Evolutionary conservation across 2,329 filamentous ascomycete species (phyloP), one percentile per base, ranked within the genome.

Genomic region (Fusarium liriodendri): DNA sequence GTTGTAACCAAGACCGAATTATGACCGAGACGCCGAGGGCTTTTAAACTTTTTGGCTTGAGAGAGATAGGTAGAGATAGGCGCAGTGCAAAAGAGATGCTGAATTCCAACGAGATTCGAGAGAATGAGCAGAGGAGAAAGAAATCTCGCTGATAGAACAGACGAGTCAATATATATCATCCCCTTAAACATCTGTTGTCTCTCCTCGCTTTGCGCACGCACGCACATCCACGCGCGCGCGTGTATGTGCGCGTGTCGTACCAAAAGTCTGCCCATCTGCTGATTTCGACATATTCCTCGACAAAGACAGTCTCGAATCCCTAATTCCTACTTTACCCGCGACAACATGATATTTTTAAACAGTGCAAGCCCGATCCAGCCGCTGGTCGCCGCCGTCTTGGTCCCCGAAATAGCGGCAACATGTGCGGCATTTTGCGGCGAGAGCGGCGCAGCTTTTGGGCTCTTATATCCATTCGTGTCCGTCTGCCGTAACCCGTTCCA

Each of bases 1-100:
- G 72, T 57, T 37, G 72, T 54, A 63, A 63, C 63, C 70, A 66
- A 80, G 63, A 70, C 79, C 79, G 79, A 81, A 74, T 77, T 79
- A 80, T 79, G 76, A 68, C 79, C 79, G 69, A 78, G 62, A 67
- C 62, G 47, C 65, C 73, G 67, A 73, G 54, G 37, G 27, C 22
- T 18, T 58, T 70, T 35, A 35, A 42, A 62, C 35, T 69, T 35
- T 29, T 52, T 32, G 47, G 47, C 47, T 52, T 18, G 16, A 27
- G 42, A 16, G 42, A 47, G 22, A 52, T 32, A 29, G 13, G 47
- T 6, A 27, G 45, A 47, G 42, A 52, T n/a, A 32, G n/a, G 27
- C 10, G 27, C 18, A 52, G 18, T 6, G 47, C 47, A 52, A 52
- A 29, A 54, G 50, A 54, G 50, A 33, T 32, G 27, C 18, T 32